Conservation (phyloP, 768 basidiomycete species). For the Sistotremastrum niveocremeum region DNA sequence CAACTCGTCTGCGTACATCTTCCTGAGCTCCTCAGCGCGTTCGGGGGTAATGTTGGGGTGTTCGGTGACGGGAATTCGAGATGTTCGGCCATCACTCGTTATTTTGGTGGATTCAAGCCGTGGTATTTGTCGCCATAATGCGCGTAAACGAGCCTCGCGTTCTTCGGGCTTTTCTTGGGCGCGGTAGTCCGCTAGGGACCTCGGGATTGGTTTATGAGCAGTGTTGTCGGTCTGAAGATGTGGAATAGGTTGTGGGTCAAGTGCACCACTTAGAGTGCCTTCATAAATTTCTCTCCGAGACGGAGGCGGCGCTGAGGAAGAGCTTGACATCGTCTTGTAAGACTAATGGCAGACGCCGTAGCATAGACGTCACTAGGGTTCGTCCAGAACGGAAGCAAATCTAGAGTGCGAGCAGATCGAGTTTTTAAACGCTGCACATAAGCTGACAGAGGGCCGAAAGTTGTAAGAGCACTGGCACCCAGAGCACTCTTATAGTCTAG, state of each 20-base stretch:
- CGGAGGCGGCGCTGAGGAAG: slow-evolving; percentile 11
- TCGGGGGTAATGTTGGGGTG: slow-evolving; percentile 29
- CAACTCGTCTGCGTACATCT: slow-evolving; percentile 69
- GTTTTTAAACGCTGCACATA: too few relatives aligned
- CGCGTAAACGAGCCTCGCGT: slow-evolving; percentile 45
- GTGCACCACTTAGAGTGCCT: slow-evolving; percentile 35
- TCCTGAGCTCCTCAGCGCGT: slow-evolving; percentile 47
- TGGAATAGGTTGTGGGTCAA: slow-evolving; percentile 44
- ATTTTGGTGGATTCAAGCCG: slow-evolving; percentile 14
- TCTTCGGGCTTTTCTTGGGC: slow-evolving; percentile 47
- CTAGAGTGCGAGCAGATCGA: too few relatives aligned
- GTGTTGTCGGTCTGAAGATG: slow-evolving; percentile 41
- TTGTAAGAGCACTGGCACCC: too few relatives aligned
- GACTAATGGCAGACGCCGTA: too few relatives aligned
- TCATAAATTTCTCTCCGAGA: slow-evolving; percentile 41
- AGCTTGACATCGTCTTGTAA: too few relatives aligned
- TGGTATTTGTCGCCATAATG: slow-evolving; percentile 50
- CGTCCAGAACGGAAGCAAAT: too few relatives aligned
- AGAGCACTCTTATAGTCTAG: too few relatives aligned
- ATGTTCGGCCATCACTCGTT: slow-evolving; percentile 4
- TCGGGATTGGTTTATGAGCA: slow-evolving; percentile 26
- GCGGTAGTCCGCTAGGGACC: slow-evolving; percentile 49
- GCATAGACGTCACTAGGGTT: too few relatives aligned
- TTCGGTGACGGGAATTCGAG: slow-evolving; percentile 8
- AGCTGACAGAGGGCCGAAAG: too few relatives aligned